phyloP scores from a whole-genome alignment of 2,329 filamentous ascomycete species.

The Gaeumannomyces tritici region DNA sequence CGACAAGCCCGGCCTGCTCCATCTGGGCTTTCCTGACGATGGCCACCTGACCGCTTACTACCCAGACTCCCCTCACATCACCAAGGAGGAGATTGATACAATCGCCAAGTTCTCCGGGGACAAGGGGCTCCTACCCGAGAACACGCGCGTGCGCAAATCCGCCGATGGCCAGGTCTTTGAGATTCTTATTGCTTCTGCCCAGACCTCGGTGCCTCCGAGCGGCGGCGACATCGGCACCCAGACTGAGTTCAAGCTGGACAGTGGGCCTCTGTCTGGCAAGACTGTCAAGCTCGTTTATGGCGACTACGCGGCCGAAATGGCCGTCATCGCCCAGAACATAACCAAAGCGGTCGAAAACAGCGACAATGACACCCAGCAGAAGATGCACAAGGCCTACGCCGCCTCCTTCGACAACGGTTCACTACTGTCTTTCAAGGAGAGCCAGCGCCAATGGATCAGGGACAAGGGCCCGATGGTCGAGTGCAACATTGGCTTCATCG shows the following conservation, averaged over 20 bases:
- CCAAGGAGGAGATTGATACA: slow-evolving; percentile 62
- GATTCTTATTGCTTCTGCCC: slow-evolving; percentile 63
- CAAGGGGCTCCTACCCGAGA: slow-evolving; percentile 60
- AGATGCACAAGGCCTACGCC: slow-evolving; percentile 65
- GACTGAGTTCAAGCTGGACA: slow-evolving; percentile 48
- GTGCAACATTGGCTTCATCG: slow-evolving; percentile 74
- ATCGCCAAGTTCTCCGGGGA: slow-evolving; percentile 65
- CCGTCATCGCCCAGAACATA: slow-evolving; percentile 54
- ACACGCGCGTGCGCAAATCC: slow-evolving; percentile 65
- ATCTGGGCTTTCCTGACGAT: slow-evolving; percentile 64
- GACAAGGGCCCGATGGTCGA: slow-evolving; percentile 76
- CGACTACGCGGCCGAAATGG: slow-evolving; percentile 65
- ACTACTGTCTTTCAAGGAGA: slow-evolving; percentile 68
- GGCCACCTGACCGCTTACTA: slow-evolving; percentile 79
- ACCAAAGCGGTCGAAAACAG: slow-evolving; percentile 59
- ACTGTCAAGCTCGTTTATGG: slow-evolving; percentile 65
- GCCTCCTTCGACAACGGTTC: slow-evolving; percentile 68
- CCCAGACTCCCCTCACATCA: slow-evolving; percentile 65
- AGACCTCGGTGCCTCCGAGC: slow-evolving; percentile 51
- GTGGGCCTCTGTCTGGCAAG: slow-evolving; percentile 54
- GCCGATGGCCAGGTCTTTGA: slow-evolving; percentile 47
- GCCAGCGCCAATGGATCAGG: slow-evolving; percentile 72
- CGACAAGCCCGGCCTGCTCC: slow-evolving; percentile 54
- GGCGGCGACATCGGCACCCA: slow-evolving; percentile 58
- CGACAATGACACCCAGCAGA: slow-evolving; percentile 63